Base-by-base conservation (phyloP, 2,329 filamentous ascomycete genomes). In the Coccinonectria pachysandricola region DNA sequence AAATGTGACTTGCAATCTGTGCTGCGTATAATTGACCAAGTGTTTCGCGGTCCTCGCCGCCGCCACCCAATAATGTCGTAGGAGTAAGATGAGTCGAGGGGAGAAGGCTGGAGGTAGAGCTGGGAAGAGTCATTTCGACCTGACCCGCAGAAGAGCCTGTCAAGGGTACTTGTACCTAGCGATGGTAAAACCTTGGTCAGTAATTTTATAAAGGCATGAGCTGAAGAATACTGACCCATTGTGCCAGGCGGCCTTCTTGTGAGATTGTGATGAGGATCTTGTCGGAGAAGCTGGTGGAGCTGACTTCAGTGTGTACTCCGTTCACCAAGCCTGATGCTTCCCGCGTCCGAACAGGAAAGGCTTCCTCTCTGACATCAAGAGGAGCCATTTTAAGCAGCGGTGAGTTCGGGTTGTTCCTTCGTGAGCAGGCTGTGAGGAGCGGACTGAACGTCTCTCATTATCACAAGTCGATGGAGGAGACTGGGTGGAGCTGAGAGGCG, bases 201-300 rank as follows among this genome's bases (percentile, higher is more conserved):
- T n/a, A n/a, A n/a, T n/a, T n/a, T n/a, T n/a, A n/a, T n/a, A n/a
- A n/a, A n/a, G n/a, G n/a, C n/a, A n/a, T n/a, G n/a, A n/a, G n/a
- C n/a, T n/a, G n/a, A n/a, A n/a, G n/a, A n/a, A n/a, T n/a, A n/a
- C 23, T 19, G 64, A 95, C 86, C 91, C 91, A 98, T 65, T 96
- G 91, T 12, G 83, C 81, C 23, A 96, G 60, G 32, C 79, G 72
- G 6, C 87, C 88, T 35, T 79, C 72, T 58, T 96, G 91, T 1
- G 82, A 83, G 33, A 96, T 69, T 1, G 86, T 95, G 36, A 98
- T 63, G 43, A 98, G 60, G 44, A 98, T 85, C 56, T 85, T 93
- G 67, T 96, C 91, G 7, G 77, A 68, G 56, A 96, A 96, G 43
- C 67, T 73, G 28, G 86, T 64, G 8, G 68, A 68, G 19, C 74